Base-by-base conservation (phyloP, 805 yeast genomes). In the Ogataea corticis region DNA sequence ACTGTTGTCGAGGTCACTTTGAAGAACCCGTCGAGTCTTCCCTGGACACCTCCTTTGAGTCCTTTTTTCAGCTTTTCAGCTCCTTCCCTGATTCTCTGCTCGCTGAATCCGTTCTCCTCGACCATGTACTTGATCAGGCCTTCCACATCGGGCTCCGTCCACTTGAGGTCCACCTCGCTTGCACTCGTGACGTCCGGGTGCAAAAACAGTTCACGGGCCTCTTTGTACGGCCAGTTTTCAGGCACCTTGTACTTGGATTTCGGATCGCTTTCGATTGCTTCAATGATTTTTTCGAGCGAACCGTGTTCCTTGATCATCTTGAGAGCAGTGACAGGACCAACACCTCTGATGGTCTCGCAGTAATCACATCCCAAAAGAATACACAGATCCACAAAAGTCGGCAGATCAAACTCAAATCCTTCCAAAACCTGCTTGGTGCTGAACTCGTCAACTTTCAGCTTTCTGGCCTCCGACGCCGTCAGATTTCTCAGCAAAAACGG, bases 361-460 rank as follows among this genome's bases (percentile, higher is more conserved):
- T 94, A 94, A 70, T 94, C 99, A 67, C 99, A 94, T 1, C 99
- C 99, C 38, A 94, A 70, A 58, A 94, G 72, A 33, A 94, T 92
- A 70, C 99, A 91, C 56, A 94, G 68, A 63, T 94, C 99, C 38
- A 94, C 79, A 65, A 94, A 94, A 47, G 88, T 84, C 18, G 74
- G 76, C 36, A 77, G 70, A 39, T 79, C 82, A 75, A 91, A 71
- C n/a, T 76, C 92, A 49, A 94, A 72, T 0, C 89, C 96, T 54
- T 82, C 85, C 41, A 92, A 67, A 0, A 88, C 91, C 45, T 77
- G 73, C 7, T 69, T 73, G 28, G 85, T 79, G 49, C 80, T 76
- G 43, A 88, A 82, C 62, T 94, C 97, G 51, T 87, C 88, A 40
- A 94, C 85, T 12, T 97, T 97, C 65, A 87, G 79, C 65, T 94